Evolutionary conservation across 352 stramenopile species (phyloP), one percentile per base, ranked within the genome.

Genomic region (Halophytophthora polymorphica): DNA sequence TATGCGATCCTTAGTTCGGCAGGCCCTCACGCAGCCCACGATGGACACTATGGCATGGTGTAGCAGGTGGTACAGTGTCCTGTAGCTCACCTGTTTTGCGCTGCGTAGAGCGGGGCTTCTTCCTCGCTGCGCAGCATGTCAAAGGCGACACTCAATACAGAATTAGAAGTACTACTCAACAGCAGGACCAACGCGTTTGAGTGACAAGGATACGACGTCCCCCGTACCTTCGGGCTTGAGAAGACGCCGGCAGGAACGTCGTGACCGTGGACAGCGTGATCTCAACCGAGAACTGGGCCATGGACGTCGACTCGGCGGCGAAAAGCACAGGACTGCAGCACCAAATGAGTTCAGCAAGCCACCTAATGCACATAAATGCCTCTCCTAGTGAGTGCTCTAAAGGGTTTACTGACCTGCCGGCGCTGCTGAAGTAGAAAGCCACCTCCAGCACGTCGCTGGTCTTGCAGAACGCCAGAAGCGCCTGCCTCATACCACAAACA

Each of bases 261-360:
- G 79, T 86, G 37, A 91, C 67, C 0, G 84, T 94, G 14, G 84
- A 91, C 12, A 94, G 64, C n/a, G 78, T 90, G 51, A 92, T 64
- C 59, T 94, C 79, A 21, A 88, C 63, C n/a, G 65, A 67, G 34
- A 90, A 81, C 53, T 82, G 86, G 25, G 80, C 77, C 49, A 79
- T 58, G 7, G 79, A 72, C 21, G 81, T 85, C 21, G 81, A 90
- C 44, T 94, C 76, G 2, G 84, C 77, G 12, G 67, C 67, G 39
- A 92, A 81, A 12, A 92, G 48, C 23, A 94, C 77, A 11, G 84
- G 84, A 28, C 84, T 92, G 34, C 12, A 50, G 3, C 0, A 44
- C n/a, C 42, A 17, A 54, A 18, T 17, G 2, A 44, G 15, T 33
- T 46, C 35, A 34, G 21, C 13, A 33, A 41, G 10, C 40, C 3